Base-by-base conservation (phyloP, 2,329 filamentous ascomycete species). In the Epicoccum sorghinum region DNA sequence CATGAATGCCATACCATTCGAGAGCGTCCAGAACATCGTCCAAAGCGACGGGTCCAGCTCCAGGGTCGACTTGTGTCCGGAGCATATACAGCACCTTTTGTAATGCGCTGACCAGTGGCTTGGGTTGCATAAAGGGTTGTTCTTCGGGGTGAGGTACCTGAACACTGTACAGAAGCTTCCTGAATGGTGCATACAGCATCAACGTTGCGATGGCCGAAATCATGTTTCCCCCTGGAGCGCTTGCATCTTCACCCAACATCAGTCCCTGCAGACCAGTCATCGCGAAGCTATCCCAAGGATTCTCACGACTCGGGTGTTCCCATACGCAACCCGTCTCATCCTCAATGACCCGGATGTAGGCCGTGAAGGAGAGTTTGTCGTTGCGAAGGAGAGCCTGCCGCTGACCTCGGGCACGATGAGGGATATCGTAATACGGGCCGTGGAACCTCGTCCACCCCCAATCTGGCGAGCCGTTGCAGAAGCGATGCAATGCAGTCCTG, bases 391-490 rank as follows among this genome's bases (percentile, higher is more conserved):
- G 75, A 8, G 85, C 80, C 64, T 84, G 80, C 30, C 83, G 80
- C 64, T 86, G 82, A 29, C 79, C 79, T 48, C 80, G 82, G 53
- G 81, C 78, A n/a, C 85, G 82, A 30, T 76, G 70, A 45, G 84
- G 79, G 44, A 87, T 83, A 39, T 86, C 78, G 55, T 83, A 81
- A 72, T 82, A 83, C 4, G 83, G 82, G 5, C 80, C 81, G 61
- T 83, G 80, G 66, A 86, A 87, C 53, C 84, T 81, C 30, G 83
- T 84, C 84, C 84, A 87, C 2, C 85, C 85, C 80, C 84, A 86
- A 61, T 88, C 85, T 10, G 84, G 71, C 37, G 82, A 83, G 46
- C 81, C 76, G 29, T 79, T 78, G 61, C 82, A 82, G 70, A 86
- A 88, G 50, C 85, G 83, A 67, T 87, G 84, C 41, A 80, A 77